Evolutionary conservation across 2,329 filamentous ascomycete genomes (phyloP), one percentile per base, ranked within the genome.

Genomic region (Microsporum audouinii): DNA sequence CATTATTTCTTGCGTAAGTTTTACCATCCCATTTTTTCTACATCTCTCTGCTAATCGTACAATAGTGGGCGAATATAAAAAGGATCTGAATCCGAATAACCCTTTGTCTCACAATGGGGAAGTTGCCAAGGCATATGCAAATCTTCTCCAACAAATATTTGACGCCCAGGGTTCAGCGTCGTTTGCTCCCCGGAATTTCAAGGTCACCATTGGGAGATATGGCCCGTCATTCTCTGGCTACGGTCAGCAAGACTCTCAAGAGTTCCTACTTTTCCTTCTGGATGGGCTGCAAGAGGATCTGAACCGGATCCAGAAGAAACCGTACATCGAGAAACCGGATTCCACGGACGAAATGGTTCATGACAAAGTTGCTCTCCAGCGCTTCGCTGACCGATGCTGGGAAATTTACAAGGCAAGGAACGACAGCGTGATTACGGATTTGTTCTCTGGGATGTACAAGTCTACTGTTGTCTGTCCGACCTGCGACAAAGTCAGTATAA

Each of bases 361-460:
- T 66, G 84, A 97, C 69, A 86, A 84, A 1, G 82, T 84, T 49
- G 88, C 88, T 8, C 90, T 99, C 70, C 83, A 85, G 62, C 83
- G 87, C 65, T 89, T 99, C 77, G 94, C 92, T 0, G 84, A 91
- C 59, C 84, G 89, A 66, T 94, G 94, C 63, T 95, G 92, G 84
- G 85, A 89, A 64, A 96, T 96, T 63, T 95, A 95, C 66, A 89
- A 90, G 70, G 86, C 87, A 65, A 86, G 94, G 59, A 96, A 99
- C 67, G 91, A 97, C 70, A 97, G 94, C 0, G 88, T 97, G 45
- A 89, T 96, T 66, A 92, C 90, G 61, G 94, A 99, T 71, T 80
- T 99, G 8, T 99, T 99, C 73, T 95, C 90, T 27, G 94, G 94
- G 65, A 90, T 97, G 82, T 99, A 97, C 82, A 96, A 97, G 77